Evolutionary conservation across 2,329 filamentous ascomycete genomes (phyloP).

Genomic region (Penicillium sp.): DNA sequence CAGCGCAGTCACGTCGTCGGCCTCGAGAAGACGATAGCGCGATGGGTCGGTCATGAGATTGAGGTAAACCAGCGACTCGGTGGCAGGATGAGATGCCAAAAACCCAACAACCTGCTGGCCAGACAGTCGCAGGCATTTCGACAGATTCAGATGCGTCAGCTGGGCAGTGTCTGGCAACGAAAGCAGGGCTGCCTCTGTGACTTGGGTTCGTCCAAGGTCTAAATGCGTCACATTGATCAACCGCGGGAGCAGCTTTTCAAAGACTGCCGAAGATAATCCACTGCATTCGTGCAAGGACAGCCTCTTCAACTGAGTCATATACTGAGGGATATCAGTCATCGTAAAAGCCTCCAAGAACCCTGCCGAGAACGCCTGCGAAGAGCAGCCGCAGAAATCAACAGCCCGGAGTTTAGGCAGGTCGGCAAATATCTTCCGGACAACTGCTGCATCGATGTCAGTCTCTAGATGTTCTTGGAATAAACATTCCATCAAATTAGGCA

Average conservation of each 20-base stretch:
- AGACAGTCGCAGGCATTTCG: constrained; percentile 68
- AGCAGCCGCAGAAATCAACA: constrained; percentile 74
- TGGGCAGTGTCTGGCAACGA: constrained; percentile 67
- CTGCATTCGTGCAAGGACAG: constrained; percentile 76
- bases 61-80: constrained; percentile 62
- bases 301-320: constrained; percentile 58
- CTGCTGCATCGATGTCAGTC: constrained; percentile 65
- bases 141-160: constrained; percentile 73
- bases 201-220: constrained; percentile 72
- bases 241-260: constrained; percentile 68
- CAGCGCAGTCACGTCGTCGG: constrained; percentile 61
- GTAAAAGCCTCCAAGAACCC: constrained; percentile 58
- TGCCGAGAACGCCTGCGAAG: constrained; percentile 62
- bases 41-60: constrained; percentile 70
- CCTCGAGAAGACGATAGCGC: constrained; percentile 66
- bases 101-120: constrained; percentile 67
- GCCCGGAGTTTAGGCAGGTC: constrained; percentile 62
- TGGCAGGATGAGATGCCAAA: constrained; percentile 65
- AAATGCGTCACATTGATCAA: constrained; percentile 68
- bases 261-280: constrained; percentile 62
- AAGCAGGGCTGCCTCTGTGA: constrained; percentile 67
- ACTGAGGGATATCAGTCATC: constrained; percentile 46
- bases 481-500: constrained; percentile 72
- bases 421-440: constrained; percentile 68
- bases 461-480: constrained; percentile 77